phyloP scores from a whole-genome alignment of 441 rosid species.

The Gossypium lobatum region DNA sequence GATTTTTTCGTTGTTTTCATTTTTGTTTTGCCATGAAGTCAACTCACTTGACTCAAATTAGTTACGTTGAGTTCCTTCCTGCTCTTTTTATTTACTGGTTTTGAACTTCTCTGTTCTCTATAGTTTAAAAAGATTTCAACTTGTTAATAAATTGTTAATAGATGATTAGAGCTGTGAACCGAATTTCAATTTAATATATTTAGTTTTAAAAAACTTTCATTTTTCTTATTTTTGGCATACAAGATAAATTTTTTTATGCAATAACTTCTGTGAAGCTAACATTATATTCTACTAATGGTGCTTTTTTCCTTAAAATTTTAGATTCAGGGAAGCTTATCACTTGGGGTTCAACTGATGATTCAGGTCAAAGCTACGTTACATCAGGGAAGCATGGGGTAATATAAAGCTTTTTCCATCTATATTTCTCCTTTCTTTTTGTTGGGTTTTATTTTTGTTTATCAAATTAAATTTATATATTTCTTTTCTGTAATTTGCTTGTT shows the following conservation, averaged over 20 bases:
- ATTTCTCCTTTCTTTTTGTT: neutral
- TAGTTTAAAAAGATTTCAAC: neutral
- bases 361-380: too few species aligned
- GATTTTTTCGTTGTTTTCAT: neutral
- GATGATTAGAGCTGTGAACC: neutral
- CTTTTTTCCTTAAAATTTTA: too few species aligned
- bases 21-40: neutral
- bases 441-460: too few species aligned
- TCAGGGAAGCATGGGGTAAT: too few species aligned
- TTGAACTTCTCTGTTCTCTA: neutral
- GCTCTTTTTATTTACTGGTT: neutral
- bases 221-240: neutral
- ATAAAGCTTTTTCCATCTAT: neutral
- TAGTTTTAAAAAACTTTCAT: neutral
- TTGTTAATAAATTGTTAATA: neutral
- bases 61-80: neutral
- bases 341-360: too few species aligned
- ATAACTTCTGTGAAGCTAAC: neutral
- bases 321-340: too few species aligned
- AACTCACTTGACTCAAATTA: neutral
- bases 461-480: neutral
- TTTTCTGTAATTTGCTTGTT: slow-evolving; percentile 9
- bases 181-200: neutral
- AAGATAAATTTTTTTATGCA: neutral
- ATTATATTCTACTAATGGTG: too few species aligned